Conservation (phyloP, 768 basidiomycete species). For the Phylloporus arenicola region DNA sequence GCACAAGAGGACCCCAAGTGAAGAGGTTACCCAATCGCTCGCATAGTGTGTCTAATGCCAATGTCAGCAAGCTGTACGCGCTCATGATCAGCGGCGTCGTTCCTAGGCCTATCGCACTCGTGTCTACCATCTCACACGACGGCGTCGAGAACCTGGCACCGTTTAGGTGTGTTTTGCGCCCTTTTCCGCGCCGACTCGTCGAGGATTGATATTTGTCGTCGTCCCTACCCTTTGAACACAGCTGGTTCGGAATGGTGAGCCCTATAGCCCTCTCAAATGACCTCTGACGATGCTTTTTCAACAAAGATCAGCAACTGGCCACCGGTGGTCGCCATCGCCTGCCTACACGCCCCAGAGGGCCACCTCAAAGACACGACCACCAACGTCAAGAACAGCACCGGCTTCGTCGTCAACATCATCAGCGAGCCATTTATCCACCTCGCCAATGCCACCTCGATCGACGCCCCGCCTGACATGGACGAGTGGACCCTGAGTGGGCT, state of each 20-base stretch:
- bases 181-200: neutral
- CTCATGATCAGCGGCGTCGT: constrained; percentile 36
- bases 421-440: constrained; percentile 43
- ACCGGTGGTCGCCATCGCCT: constrained; percentile 36
- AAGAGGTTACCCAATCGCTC: neutral
- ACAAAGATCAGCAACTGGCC: constrained; percentile 17
- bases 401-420: constrained; percentile 55
- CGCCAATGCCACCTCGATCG: constrained; percentile 35
- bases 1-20: constrained; percentile 27
- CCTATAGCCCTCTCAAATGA: neutral
- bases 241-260: constrained; percentile 18
- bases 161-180: constrained; percentile 28
- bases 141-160: constrained; percentile 40
- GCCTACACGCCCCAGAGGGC: constrained; percentile 25
- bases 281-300: neutral
- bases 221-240: neutral
- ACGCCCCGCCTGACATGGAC: constrained; percentile 32
- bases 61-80: constrained; percentile 21
- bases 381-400: constrained; percentile 43
- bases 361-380: constrained; percentile 37
- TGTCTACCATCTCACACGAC: constrained; percentile 32
- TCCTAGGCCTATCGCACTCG: constrained; percentile 43
- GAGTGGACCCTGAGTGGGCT: constrained; percentile 39
- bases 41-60: neutral
- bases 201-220: constrained; percentile 2